phyloP scores from a whole-genome alignment of 2,329 filamentous ascomycete genomes.

The Apiospora hydei region DNA sequence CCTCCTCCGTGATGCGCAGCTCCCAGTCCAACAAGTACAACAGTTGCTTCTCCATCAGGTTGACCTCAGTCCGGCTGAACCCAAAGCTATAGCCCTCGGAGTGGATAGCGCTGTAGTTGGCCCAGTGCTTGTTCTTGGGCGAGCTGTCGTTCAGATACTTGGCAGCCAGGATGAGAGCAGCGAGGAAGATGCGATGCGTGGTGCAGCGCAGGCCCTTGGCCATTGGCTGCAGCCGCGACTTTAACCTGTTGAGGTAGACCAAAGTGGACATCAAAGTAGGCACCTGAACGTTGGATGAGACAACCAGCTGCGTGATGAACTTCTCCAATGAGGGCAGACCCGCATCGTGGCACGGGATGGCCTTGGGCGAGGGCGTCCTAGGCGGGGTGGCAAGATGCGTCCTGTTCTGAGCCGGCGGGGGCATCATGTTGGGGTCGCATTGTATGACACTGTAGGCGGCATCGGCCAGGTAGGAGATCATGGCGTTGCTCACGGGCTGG shows the following conservation, averaged over 20 bases:
- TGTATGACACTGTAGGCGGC: conserved; percentile 81
- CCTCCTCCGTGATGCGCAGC: conserved; percentile 81
- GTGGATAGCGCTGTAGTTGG: conserved; percentile 84
- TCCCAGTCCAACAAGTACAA: conserved; percentile 96
- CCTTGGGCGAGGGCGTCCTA: conserved; percentile 54
- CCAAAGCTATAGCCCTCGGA: conserved; percentile 74
- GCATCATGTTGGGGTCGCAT: conserved; percentile 71
- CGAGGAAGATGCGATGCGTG: conserved; percentile 96
- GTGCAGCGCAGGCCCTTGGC: conserved; percentile 97
- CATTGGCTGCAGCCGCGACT: conserved; percentile 85
- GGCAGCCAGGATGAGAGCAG: conserved; percentile 82
- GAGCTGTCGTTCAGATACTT: conserved; percentile 99
- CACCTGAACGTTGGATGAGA: conserved; percentile 94
- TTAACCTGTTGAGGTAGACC: conserved; percentile 88
- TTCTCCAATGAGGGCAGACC: conserved; percentile 81
- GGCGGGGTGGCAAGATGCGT: conserved; percentile 58
- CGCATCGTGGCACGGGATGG: conserved; percentile 54
- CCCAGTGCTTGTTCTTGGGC: conserved; percentile 99
- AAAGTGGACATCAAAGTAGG: conserved; percentile 96
- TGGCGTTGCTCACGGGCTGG: conserved; percentile 74
- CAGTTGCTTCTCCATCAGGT: conserved; percentile 99
- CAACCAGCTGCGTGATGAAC: conserved; percentile 91
- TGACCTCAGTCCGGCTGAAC: conserved; percentile 94
- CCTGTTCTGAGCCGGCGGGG: conserved; percentile 48
- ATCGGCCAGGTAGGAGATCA: conserved; percentile 79